Base-by-base conservation (phyloP, 2,329 filamentous ascomycete genomes). In the Davidsoniella eucalypti region DNA sequence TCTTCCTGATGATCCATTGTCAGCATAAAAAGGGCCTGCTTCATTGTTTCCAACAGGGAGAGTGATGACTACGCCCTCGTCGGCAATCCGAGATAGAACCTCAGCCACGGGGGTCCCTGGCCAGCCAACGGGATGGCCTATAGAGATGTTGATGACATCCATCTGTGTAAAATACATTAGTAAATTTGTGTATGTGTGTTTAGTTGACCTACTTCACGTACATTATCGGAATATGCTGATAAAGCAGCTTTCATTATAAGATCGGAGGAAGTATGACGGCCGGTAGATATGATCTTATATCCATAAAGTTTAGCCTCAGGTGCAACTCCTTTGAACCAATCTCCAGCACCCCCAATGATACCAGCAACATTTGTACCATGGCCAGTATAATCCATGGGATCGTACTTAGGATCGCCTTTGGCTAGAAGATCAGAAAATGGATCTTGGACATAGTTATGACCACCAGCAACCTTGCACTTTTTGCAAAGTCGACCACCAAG, bases 41-140 rank as follows among this genome's bases (percentile, higher is more conserved):
- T 58, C 10, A 60, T 60, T 18, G 50, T 76, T 76, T 7, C 73
- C 72, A 5, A 67, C 70, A 2, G 71, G 67, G 18, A 73, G 65
- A 5, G 67, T 67, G 14, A 73, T 65, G 5, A 73, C 65, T 1
- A 74, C n/a, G n/a, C n/a, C n/a, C n/a, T n/a, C n/a, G n/a, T n/a
- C n/a, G n/a, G n/a, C n/a, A n/a, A n/a, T n/a, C n/a, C n/a, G n/a
- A n/a, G n/a, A n/a, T n/a, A n/a, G n/a, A n/a, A n/a, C n/a, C n/a
- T n/a, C n/a, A n/a, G n/a, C n/a, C n/a, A n/a, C n/a, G n/a, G n/a
- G n/a, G n/a, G n/a, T n/a, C n/a, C n/a, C n/a, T n/a, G n/a, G n/a
- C n/a, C n/a, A n/a, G n/a, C n/a, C n/a, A n/a, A n/a, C n/a, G n/a
- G n/a, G n/a, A n/a, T n/a, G n/a, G n/a, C n/a, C n/a, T n/a, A n/a